A percentile compares a stretch with the other conserved stretches of the same genome.
Evolutionary conservation across 2,329 filamentous ascomycete genomes (phyloP).

Genomic region (Chlorencoelia australis): DNA sequence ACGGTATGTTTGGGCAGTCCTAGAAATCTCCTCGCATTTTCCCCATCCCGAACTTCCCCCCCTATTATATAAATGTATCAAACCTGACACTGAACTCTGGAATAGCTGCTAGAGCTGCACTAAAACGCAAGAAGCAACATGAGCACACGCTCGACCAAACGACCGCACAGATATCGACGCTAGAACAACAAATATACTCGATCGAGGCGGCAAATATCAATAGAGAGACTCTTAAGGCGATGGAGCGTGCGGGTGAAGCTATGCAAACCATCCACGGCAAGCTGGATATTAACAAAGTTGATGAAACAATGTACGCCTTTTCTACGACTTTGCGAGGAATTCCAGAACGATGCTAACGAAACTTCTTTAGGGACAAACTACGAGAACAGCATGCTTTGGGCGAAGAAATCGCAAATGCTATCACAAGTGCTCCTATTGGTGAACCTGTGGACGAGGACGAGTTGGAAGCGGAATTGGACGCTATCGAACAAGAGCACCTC

Average conservation of each 20-base stretch:
- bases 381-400: constrained; percentile 87
- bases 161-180: constrained; percentile 74
- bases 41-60: not conserved
- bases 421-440: constrained; percentile 59
- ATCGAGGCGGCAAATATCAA: constrained; percentile 99
- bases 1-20: constrained; percentile 47
- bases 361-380: constrained; percentile 62
- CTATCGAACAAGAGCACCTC: constrained; percentile 82
- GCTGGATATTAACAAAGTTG: constrained; percentile 88
- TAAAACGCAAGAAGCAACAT: constrained; percentile 89
- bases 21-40: not conserved
- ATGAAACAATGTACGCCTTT: constrained; percentile 74
- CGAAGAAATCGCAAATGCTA: constrained; percentile 83
- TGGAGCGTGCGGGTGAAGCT: constrained; percentile 81
- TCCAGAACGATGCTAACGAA: constrained; percentile 24
- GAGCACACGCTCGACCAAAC: constrained; percentile 91
- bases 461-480: constrained; percentile 74
- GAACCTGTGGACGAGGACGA: constrained; percentile 76
- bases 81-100: not conserved
- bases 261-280: constrained; percentile 91
- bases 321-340: not conserved
- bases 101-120: constrained; percentile 77
- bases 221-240: constrained; percentile 85
- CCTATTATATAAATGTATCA: not conserved
- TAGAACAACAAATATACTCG: constrained; percentile 91